Percentiles rank a stretch among this genome's conserved stretches.
phyloP scores from a whole-genome alignment of 257 asterid species.

The Solanum chilense region DNA sequence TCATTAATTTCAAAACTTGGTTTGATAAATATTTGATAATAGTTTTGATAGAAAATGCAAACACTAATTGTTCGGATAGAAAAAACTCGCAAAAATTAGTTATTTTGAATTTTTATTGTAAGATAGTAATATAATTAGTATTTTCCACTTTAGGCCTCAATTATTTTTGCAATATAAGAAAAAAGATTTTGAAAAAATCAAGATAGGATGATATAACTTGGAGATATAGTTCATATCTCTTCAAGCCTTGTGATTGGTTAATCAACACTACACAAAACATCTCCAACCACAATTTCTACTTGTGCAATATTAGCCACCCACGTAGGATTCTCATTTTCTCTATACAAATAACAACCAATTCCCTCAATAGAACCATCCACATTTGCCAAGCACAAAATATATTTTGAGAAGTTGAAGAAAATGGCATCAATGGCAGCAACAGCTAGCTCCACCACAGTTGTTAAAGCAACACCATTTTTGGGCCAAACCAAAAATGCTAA shows the following conservation, averaged over 20 bases:
- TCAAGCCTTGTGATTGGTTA: slow-evolving; percentile 35
- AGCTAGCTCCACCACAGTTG: slow-evolving; percentile 47
- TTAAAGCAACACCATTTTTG: slow-evolving; percentile 66
- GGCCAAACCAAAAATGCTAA: slow-evolving; percentile 51
- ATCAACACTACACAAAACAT: background rate
- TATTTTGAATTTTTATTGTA: background rate
- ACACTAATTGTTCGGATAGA: fast-evolving
- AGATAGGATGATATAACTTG: slow-evolving; percentile 44
- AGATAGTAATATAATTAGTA: background rate
- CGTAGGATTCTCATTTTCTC: slow-evolving; percentile 10
- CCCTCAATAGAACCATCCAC: background rate
- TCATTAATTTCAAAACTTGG: background rate
- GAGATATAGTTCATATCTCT: slow-evolving; percentile 29
- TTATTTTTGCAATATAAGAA: background rate
- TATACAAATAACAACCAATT: background rate
- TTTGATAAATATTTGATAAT: background rate
- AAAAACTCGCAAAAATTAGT: background rate
- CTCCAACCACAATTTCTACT: slow-evolving; percentile 38
- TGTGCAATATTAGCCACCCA: slow-evolving; percentile 30
- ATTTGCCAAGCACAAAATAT: background rate
- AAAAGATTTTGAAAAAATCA: background rate
- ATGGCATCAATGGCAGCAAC: slow-evolving; percentile 59
- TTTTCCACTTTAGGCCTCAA: background rate
- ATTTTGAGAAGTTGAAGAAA: background rate
- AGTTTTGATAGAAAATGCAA: too few species aligned